Evolutionary conservation across 164 flowering plant species (phyloP).

Genomic region (Stephania yunnanensis): DNA sequence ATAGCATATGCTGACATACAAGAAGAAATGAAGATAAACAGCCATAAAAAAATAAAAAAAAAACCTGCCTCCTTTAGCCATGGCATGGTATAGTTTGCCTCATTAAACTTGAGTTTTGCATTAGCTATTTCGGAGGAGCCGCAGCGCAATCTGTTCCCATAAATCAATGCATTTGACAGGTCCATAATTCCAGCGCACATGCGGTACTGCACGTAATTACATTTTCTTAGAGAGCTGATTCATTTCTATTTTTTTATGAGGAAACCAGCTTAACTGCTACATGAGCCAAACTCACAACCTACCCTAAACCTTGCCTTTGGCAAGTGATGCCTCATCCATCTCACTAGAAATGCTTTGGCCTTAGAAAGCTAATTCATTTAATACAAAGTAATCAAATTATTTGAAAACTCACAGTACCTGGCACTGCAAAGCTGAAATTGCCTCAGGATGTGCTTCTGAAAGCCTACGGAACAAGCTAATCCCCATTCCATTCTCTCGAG

Average conservation of each 20-base stretch:
- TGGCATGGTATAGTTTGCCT: constrained; percentile 26
- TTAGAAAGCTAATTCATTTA: constrained; percentile 6
- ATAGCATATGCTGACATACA: no score
- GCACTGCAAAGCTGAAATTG: constrained; percentile 85
- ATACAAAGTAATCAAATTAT: background rate
- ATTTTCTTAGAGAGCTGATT: constrained; percentile 8
- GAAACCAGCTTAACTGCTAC: no score
- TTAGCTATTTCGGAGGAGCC: constrained; percentile 74
- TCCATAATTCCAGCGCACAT: constrained; percentile 94
- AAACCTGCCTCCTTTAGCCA: constrained; percentile 71
- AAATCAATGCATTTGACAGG: constrained; percentile 79
- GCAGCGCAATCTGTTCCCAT: constrained; percentile 87
- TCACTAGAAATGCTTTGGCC: no score
- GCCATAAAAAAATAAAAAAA: background rate
- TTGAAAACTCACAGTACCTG: constrained; percentile 44
- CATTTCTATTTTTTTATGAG: background rate
- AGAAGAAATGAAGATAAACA: no score
- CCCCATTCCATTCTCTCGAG: constrained; percentile 88
- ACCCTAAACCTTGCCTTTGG: no score
- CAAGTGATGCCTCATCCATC: no score
- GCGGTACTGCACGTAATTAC: constrained; percentile 59
- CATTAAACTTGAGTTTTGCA: constrained; percentile 52
- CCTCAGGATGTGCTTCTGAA: constrained; percentile 97
- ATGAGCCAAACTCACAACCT: no score
- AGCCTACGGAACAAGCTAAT: constrained; percentile 90